Evolutionary conservation across 331 rosid species (phyloP).

Genomic region (Quercus phellos): DNA sequence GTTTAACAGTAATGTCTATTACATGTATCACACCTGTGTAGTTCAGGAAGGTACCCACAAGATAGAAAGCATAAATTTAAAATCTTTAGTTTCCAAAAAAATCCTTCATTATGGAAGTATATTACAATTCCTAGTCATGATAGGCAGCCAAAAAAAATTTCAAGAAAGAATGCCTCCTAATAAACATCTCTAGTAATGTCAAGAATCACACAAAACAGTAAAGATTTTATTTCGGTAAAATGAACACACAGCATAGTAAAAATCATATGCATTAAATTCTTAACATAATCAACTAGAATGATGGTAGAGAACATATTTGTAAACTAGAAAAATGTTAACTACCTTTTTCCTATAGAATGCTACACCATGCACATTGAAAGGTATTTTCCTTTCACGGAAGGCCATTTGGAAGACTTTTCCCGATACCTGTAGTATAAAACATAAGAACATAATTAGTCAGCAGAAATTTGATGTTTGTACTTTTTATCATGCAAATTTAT

Average conservation of each 20-base stretch:
- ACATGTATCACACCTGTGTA: background rate
- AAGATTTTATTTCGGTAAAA: background rate
- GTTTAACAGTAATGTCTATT: background rate
- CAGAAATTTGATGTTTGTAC: conserved; percentile 4
- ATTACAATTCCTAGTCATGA: background rate
- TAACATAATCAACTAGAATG: background rate
- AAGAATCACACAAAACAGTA: background rate
- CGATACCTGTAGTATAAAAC: conserved; percentile 48
- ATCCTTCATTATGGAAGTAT: background rate
- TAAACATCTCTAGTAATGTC: background rate
- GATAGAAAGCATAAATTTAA: background rate
- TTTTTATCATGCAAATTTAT: conserved; percentile 10
- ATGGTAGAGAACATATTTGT: conserved; percentile 3
- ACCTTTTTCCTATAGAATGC: conserved; percentile 97
- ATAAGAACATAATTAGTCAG: conserved; percentile 4
- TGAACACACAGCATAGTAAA: background rate
- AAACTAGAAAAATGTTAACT: background rate
- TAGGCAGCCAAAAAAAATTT: background rate
- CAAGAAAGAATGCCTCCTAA: background rate
- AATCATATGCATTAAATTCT: background rate
- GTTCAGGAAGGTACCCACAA: background rate
- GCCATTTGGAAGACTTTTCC: conserved; percentile 89
- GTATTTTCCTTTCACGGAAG: conserved; percentile 85
- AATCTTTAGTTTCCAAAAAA: background rate
- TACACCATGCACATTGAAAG: conserved; percentile 83